phyloP scores from a whole-genome alignment of 208 protist genomes.

The Trypanosoma rangeli region DNA sequence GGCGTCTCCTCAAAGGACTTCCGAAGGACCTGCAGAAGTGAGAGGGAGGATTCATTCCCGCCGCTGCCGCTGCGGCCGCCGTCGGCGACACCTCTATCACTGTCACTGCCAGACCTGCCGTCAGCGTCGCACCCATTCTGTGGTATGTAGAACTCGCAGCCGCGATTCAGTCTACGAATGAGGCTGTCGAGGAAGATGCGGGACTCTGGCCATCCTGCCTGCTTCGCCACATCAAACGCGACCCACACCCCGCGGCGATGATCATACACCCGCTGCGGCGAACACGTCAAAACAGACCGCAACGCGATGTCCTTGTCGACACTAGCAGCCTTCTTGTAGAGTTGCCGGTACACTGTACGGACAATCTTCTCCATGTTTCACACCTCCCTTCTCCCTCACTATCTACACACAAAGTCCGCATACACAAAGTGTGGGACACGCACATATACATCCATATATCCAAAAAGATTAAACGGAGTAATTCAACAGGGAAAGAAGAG shows the following conservation, averaged over 20 bases:
- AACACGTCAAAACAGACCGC: slow-evolving; percentile 62
- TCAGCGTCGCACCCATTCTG: background rate
- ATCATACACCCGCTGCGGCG: slow-evolving; percentile 62
- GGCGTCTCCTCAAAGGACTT: slow-evolving; percentile 59
- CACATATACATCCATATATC: slow-evolving; percentile 8
- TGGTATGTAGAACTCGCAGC: slow-evolving; percentile 65
- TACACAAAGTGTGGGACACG: background rate
- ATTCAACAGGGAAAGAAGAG: background rate
- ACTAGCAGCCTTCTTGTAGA: slow-evolving; percentile 52
- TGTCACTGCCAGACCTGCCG: background rate
- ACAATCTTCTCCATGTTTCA: slow-evolving; percentile 63
- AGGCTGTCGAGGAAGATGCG: slow-evolving; percentile 70
- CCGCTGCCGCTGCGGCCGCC: background rate
- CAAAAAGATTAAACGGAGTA: background rate
- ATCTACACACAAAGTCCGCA: background rate
- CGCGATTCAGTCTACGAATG: slow-evolving; percentile 72
- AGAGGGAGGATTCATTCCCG: background rate
- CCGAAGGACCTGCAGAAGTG: slow-evolving; percentile 32
- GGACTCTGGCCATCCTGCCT: slow-evolving; percentile 51
- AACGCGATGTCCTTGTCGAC: slow-evolving; percentile 59
- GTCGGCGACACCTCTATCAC: background rate
- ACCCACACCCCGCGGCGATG: slow-evolving; percentile 55
- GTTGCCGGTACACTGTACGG: slow-evolving; percentile 70
- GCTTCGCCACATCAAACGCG: slow-evolving; percentile 42
- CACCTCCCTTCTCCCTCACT: background rate